Evolutionary conservation across 306 rosid species (phyloP), one percentile per base, ranked within the genome.

Genomic region (Arachis hypogaea): DNA sequence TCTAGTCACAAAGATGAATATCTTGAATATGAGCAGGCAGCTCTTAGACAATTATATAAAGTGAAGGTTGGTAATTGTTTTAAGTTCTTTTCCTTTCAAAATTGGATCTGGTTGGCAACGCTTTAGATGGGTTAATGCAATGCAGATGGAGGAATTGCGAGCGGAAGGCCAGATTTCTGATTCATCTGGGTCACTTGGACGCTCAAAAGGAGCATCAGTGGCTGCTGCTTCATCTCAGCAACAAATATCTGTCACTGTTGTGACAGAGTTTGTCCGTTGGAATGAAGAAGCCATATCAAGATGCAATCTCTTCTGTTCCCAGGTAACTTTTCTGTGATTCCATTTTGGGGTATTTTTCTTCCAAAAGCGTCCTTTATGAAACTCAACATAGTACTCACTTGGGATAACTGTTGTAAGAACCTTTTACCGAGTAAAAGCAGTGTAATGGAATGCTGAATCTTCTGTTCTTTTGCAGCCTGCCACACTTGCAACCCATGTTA

Each of bases 181-280:
- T 60, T 86, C 96, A 54, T 80, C 88, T 82, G 99, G 99, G 69
- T 77, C 99, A 75, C 83, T 90, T 52, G 99, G 98, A 51, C 99
- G 98, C 66, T 79, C 98, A 16, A 95, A 83, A 84, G 96, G 99
- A 74, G 86, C 93, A 82, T 63, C 98, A 0, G 78, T 87, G 60
- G 79, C 93, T 82, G 78, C 86, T 59, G 79, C 93, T 82, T 75
- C 93, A 78, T 89, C 96, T 67, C 93, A 87, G 79, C 98, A 85
- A 76, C 98, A 92, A 90, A 92, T 95, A 82, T 95, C 99, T 82
- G 98, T 95, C 65, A 90, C 99, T 73, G 92, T 92, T 79, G 97
- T 95, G 55, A 95, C 99, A 71, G 98, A 95, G 87, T 92, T 95
- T 87, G 97, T 90, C 58, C 96, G 96, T 18, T 95, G 99, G 99